Evolutionary conservation across 225 moss, liverwort and hornwort species (phyloP).

Genomic region (Thuidium tamariscinum): DNA sequence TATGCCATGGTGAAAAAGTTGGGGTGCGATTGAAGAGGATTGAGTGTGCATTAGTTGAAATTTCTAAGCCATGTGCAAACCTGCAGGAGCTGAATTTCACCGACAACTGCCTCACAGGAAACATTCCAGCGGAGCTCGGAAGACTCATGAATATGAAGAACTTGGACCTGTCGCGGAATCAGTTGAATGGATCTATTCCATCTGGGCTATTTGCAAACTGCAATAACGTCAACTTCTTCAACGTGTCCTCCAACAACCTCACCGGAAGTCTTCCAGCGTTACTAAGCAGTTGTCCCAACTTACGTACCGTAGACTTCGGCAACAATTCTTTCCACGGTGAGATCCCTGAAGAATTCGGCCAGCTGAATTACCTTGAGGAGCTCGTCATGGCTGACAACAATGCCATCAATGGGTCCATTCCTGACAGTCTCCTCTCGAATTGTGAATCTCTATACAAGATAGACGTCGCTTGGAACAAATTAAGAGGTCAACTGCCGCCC

Average conservation of each 20-base stretch:
- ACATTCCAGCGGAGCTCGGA: conserved; percentile 9
- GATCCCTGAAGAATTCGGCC: conserved; percentile 20
- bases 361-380: conserved; percentile 32
- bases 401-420: conserved; percentile 24
- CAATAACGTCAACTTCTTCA: conserved; percentile 12
- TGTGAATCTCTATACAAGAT: conserved; percentile 25
- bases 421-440: conserved; percentile 27
- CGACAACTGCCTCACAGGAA: not conserved
- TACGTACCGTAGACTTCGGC: conserved; percentile 38
- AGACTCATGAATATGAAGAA: not conserved
- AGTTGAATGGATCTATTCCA: conserved; percentile 8
- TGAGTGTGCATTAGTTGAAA: not conserved
- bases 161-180: conserved; percentile 30
- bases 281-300: conserved; percentile 3
- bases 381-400: conserved; percentile 9
- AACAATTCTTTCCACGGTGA: conserved; percentile 42
- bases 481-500: conserved; percentile 31
- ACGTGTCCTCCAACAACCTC: conserved; percentile 23
- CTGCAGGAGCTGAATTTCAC: conserved; percentile 11
- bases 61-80: not conserved
- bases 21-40: not conserved
- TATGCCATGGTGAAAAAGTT: not conserved
- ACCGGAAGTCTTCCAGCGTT: conserved; percentile 6
- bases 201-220: conserved; percentile 8
- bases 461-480: conserved; percentile 40